phyloP scores from a whole-genome alignment of 345 rosid genomes.

The Raphanus raphanistrum region DNA sequence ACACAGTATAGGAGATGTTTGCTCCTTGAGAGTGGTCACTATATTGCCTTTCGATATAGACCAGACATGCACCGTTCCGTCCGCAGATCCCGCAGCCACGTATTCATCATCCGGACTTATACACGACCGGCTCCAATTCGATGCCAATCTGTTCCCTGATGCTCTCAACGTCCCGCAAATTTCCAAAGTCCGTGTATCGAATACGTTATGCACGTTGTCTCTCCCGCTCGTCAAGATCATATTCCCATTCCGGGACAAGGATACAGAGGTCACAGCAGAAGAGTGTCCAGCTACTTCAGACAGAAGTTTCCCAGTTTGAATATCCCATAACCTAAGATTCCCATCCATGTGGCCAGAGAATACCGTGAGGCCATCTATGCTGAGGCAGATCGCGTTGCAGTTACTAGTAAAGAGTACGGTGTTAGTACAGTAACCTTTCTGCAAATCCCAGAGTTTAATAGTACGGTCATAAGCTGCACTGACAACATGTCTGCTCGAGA shows the following conservation, averaged over 20 bases:
- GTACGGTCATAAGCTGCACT: conserved; percentile 55
- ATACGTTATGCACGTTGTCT: conserved; percentile 86
- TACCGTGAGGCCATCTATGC: conserved; percentile 83
- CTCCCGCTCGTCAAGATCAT: conserved; percentile 81
- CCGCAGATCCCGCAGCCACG: conserved; percentile 90
- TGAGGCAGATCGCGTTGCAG: conserved; percentile 83
- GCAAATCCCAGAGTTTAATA: conserved; percentile 92
- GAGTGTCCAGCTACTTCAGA: conserved; percentile 93
- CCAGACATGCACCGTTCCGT: conserved; percentile 84
- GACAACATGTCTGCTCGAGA: conserved; percentile 78
- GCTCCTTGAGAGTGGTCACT: conserved; percentile 78
- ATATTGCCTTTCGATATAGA: conserved; percentile 71
- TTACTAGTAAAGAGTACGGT: conserved; percentile 85
- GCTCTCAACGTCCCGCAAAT: conserved; percentile 84
- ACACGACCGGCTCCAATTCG: conserved; percentile 97
- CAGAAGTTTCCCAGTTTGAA: conserved; percentile 76
- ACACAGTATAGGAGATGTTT: conserved; percentile 69
- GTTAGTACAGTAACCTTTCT: conserved; percentile 90
- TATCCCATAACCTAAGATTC: conserved; percentile 92
- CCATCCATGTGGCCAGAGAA: conserved; percentile 98
- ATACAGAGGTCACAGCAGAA: conserved; percentile 75
- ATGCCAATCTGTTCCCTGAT: conserved; percentile 74
- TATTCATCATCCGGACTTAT: conserved; percentile 82
- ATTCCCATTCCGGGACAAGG: conserved; percentile 68
- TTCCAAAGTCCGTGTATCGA: conserved; percentile 79